Base-by-base conservation (phyloP, 169 alveolate species). In the Plasmodium coatneyi region DNA sequence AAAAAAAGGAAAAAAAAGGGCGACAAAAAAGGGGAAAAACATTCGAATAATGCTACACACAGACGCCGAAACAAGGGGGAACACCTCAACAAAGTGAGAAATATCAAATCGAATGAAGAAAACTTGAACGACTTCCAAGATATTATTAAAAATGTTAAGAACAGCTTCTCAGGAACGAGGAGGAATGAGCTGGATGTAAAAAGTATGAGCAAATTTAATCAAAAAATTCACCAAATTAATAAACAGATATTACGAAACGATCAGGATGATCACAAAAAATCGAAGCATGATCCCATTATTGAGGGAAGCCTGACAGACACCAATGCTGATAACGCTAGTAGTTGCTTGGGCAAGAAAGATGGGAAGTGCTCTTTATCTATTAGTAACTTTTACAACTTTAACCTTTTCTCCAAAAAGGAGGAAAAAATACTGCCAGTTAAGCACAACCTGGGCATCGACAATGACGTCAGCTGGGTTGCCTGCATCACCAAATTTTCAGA, bases 381-480 rank as follows among this genome's bases (percentile, higher is more conserved):
- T 5, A 76, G 87, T 25, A 86, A 78, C 30, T 86, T 86, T 43
- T 86, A 86, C 43, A 86, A 86, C 10, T 86, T 86, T 30, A 74
- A 56, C 41, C 34, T 83, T 30, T 86, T 78, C 66, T 86, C 93
- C 22, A 86, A 86, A 56, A 86, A 39, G 19, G 81, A 74, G 46
- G 84, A 86, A 30, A 86, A 86, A 76, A 39, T 52, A 5, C 54
- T 43, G 0, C 49, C 82, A 28, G 54, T 49, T 46, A 86, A 74
- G 32, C 81, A 86, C 41, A 70, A 89, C 49, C 30, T 89, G 41
- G 28, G 54, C 43, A 80, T 91, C 78, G 92, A 91, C 74, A 91
- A 91, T 71, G 92, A 91, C 41, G 46, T 91, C 34, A 91, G 95
- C 56, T 91, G 95, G 95, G 80, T 71, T 80, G 79, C 92, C 1